Evolutionary conservation across 192 early-diverging fungal genomes (phyloP), one percentile per base, ranked within the genome.

Genomic region (Spizellomyces sp.): DNA sequence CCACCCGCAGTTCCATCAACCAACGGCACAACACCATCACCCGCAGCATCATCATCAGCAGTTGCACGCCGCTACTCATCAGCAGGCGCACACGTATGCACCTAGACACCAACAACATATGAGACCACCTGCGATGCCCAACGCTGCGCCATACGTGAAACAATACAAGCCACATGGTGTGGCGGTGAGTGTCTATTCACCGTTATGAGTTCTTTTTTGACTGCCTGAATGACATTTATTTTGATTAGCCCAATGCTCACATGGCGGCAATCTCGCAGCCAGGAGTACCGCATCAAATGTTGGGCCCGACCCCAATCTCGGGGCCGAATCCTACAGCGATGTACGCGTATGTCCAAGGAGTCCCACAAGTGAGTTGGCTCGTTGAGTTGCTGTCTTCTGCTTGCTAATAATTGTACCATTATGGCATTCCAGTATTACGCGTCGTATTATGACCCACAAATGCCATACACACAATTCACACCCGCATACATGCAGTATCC

Each of bases 1-100:
- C 12, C 50, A 54, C 17, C 50, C 50, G 50, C 50, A 54, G 17
- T 54, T 54, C 17, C 50, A 54, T 54, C 50, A 12, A 12, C 50
- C 12, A n/a, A 12, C 12, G 12, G 50, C 17, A 54, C 50, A 54
- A 19, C 50, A 54, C 12, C 50, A 54, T 12, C 50, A 54, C 19
- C 41, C 12, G 60, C 60, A 62, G 4, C 27, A 62, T 54, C 50
- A 54, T n/a, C 12, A n/a, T 12, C 50, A 54, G 50, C 50, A 54
- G 17, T 36, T 36, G 27, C 27, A 36, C 27, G 1, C 27, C 27
- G 27, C 27, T 36, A 36, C 27, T 36, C 50, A 54, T 54, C 50
- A 12, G 17, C 50, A 54, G 50, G 14, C 12, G 50, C 50, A 54
- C 17, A n/a, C 17, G 14, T n/a, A 12, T 19, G 50, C 14, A 54